Evolutionary conservation across 148 eudicot genomes (phyloP).

Genomic region (Vaccinium macrocarpon): DNA sequence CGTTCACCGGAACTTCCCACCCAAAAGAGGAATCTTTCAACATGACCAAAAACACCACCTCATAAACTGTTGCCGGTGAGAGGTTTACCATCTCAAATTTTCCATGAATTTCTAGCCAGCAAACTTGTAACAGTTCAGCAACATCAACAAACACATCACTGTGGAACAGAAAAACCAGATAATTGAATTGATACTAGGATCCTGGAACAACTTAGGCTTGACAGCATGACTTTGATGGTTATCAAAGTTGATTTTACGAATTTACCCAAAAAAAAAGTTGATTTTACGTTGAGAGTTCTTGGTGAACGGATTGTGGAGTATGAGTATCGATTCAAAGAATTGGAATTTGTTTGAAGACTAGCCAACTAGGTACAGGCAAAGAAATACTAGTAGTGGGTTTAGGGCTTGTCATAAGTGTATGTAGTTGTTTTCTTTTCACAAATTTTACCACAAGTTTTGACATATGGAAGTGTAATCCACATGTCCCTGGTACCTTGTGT

Average conservation of each 20-base stretch:
- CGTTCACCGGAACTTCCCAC: constrained; percentile 63
- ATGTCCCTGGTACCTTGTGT: background rate
- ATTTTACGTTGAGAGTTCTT: background rate
- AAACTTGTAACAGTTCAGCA: constrained; percentile 54
- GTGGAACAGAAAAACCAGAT: constrained; percentile 8
- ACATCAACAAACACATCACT: constrained; percentile 45
- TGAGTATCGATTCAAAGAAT: background rate
- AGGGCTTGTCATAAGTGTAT: background rate
- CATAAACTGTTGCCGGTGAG: constrained; percentile 43
- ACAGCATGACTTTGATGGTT: background rate
- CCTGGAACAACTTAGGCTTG: background rate
- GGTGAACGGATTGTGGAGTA: background rate
- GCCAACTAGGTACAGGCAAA: background rate
- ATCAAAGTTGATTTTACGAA: constrained; percentile 10
- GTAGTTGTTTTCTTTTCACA: background rate
- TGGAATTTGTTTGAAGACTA: background rate
- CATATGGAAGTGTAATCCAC: background rate
- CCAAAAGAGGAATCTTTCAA: constrained; percentile 52
- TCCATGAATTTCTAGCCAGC: constrained; percentile 79
- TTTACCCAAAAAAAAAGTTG: no score
- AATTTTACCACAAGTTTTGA: background rate
- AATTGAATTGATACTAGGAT: background rate
- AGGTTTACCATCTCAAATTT: constrained; percentile 40
- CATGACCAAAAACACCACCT: constrained; percentile 52
- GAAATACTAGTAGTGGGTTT: background rate